Evolutionary conservation across 371 early-diverging fungal species (phyloP).

Genomic region (Haplosporangium sp.): DNA sequence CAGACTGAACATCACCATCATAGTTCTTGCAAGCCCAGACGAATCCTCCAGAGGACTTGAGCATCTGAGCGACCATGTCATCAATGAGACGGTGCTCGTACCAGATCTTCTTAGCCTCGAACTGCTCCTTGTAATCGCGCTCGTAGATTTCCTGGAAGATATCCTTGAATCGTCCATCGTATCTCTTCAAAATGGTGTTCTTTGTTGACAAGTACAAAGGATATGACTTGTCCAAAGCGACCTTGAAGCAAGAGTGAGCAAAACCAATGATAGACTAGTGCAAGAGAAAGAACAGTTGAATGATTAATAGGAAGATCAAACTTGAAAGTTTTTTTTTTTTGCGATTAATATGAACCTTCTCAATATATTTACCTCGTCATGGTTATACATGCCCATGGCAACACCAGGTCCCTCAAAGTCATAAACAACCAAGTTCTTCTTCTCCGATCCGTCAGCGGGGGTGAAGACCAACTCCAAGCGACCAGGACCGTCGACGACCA

Average conservation of each 20-base stretch:
- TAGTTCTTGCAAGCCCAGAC: slow-evolving; percentile 97
- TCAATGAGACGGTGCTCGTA: slow-evolving; percentile 96
- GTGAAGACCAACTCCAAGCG: slow-evolving; percentile 90
- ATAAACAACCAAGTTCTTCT: slow-evolving; percentile 70
- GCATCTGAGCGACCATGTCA: slow-evolving; percentile 96
- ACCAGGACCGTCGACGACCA: slow-evolving; percentile 86
- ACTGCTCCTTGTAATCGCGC: slow-evolving; percentile 70
- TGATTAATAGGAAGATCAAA: neutral
- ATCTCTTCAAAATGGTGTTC: slow-evolving; percentile 94
- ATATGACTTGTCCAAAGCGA: slow-evolving; percentile 88
- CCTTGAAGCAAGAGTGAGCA: slow-evolving; percentile 93
- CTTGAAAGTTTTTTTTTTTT: too few relatives aligned
- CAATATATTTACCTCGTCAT: slow-evolving; percentile 62
- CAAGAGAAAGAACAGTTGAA: neutral
- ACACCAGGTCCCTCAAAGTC: slow-evolving; percentile 89
- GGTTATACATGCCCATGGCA: slow-evolving; percentile 95
- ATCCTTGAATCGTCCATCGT: slow-evolving; percentile 97
- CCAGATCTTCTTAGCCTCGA: slow-evolving; percentile 82
- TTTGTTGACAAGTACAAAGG: slow-evolving; percentile 96
- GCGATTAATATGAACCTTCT: too few relatives aligned
- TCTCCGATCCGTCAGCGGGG: slow-evolving; percentile 79
- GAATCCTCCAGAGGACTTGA: slow-evolving; percentile 93
- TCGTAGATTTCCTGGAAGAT: slow-evolving; percentile 92
- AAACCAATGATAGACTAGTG: slow-evolving; percentile 84
- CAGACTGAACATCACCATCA: slow-evolving; percentile 94